A percentile compares a stretch with the other conserved stretches of the same genome.
phyloP scores from a whole-genome alignment of 768 basidiomycete species.

The Psilocybe cubensis region DNA sequence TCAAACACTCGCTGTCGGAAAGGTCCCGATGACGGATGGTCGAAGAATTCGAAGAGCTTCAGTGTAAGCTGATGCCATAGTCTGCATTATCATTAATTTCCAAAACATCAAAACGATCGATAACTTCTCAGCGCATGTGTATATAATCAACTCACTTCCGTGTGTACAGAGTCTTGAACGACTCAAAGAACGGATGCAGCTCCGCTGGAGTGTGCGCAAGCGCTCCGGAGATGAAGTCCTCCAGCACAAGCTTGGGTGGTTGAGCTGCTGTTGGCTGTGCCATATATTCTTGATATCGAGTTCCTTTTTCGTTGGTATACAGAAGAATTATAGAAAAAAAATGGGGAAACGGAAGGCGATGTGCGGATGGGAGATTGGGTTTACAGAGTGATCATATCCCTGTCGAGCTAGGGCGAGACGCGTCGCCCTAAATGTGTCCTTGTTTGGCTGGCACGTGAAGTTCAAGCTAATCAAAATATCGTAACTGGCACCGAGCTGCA shows the following conservation, averaged over 20 bases:
- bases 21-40: slow-evolving; percentile 71
- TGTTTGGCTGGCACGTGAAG: slow-evolving; percentile 10
- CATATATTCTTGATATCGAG: no score
- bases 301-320: no score
- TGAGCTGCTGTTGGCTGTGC: slow-evolving; percentile 21
- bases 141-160: slow-evolving; percentile 61
- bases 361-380: neutral
- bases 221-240: slow-evolving; percentile 73
- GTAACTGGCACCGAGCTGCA: no score
- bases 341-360: no score
- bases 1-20: slow-evolving; percentile 91
- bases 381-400: neutral
- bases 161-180: slow-evolving; percentile 67
- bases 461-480: neutral
- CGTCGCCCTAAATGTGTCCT: slow-evolving; percentile 14
- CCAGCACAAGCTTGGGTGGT: slow-evolving; percentile 68
- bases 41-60: slow-evolving; percentile 84
- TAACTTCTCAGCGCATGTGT: neutral
- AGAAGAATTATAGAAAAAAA: no score
- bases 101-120: no score
- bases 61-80: slow-evolving; percentile 97
- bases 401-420: slow-evolving; percentile 1
- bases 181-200: slow-evolving; percentile 77
- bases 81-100: no score
- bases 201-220: slow-evolving; percentile 69